Conservation (phyloP, 73 alveolate species). For the Chromera velia region DNA sequence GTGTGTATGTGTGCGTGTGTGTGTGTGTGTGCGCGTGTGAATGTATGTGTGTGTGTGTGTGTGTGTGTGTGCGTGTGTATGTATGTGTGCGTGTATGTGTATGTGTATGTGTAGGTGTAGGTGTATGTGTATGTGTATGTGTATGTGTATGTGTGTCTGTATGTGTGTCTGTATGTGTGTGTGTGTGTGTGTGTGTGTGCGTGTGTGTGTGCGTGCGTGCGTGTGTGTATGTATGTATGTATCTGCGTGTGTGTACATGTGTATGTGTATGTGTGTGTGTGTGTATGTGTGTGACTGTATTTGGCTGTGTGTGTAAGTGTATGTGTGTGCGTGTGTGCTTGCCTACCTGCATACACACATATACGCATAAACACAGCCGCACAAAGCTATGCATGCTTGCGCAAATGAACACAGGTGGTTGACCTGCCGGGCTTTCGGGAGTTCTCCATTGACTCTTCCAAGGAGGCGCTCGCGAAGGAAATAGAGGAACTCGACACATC, state of each 20-base stretch:
- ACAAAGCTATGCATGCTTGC: too few relatives aligned
- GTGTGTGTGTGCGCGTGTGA: not conserved
- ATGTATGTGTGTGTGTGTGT: conserved; percentile 3
- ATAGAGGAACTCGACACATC: not conserved
- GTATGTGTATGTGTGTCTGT: too few relatives aligned
- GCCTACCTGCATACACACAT: too few relatives aligned
- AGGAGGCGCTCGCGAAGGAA: conserved; percentile 26
- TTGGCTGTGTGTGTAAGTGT: not conserved
- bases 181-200: not conserved
- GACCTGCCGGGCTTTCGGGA: conserved; percentile 47
- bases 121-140: too few relatives aligned
- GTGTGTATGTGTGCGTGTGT: conserved; percentile 9
- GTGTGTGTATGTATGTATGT: not conserved
- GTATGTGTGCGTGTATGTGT: conserved; percentile 1
- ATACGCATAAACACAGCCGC: too few relatives aligned
- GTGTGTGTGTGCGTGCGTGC: not conserved
- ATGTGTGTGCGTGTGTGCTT: not conserved
- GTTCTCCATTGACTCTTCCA: conserved; percentile 23
- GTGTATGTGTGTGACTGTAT: not conserved
- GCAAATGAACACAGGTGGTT: too few relatives aligned
- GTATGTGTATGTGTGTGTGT: conserved; percentile 3
- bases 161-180: too few relatives aligned
- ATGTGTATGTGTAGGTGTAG: too few relatives aligned
- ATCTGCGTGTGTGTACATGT: too few relatives aligned
- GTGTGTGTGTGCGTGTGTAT: conserved; percentile 3